Conservation (phyloP, 2,329 filamentous ascomycete species). For the Mollisiaceae sp. region DNA sequence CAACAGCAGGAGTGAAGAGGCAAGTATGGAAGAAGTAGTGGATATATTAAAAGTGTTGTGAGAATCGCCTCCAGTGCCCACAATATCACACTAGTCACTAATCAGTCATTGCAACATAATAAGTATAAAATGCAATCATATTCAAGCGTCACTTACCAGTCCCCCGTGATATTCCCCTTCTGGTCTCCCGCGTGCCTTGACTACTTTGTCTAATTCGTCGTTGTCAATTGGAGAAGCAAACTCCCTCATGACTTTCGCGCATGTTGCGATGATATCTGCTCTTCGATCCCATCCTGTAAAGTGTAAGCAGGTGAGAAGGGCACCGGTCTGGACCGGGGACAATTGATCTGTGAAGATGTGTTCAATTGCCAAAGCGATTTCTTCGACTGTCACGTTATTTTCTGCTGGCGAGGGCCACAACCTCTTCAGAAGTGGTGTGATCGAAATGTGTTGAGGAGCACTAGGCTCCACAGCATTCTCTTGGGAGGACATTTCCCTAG, state of each 20-base stretch:
- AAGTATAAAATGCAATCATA: neutral
- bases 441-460: conserved; percentile 45
- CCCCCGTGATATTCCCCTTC: conserved; percentile 83
- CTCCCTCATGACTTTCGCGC: conserved; percentile 81
- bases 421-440: conserved; percentile 75
- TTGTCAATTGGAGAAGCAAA: conserved; percentile 77
- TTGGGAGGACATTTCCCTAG: conserved; percentile 31
- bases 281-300: conserved; percentile 86
- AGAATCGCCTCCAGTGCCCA: conserved; percentile 93
- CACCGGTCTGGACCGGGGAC: conserved; percentile 85
- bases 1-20: conserved; percentile 81
- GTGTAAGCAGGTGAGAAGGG: conserved; percentile 87
- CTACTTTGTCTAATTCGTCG: conserved; percentile 61
- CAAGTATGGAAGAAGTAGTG: conserved; percentile 91
- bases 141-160: conserved; percentile 62
- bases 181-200: conserved; percentile 63
- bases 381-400: conserved; percentile 67
- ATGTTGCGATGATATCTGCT: conserved; percentile 84
- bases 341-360: conserved; percentile 91
- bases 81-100: conserved; percentile 75
- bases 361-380: conserved; percentile 89
- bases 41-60: conserved; percentile 99
- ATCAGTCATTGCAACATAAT: conserved; percentile 20
- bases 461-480: conserved; percentile 26
- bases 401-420: conserved; percentile 64